Evolutionary conservation across 352 stramenopile species (phyloP).

Genomic region (Globisporangium spiculum): DNA sequence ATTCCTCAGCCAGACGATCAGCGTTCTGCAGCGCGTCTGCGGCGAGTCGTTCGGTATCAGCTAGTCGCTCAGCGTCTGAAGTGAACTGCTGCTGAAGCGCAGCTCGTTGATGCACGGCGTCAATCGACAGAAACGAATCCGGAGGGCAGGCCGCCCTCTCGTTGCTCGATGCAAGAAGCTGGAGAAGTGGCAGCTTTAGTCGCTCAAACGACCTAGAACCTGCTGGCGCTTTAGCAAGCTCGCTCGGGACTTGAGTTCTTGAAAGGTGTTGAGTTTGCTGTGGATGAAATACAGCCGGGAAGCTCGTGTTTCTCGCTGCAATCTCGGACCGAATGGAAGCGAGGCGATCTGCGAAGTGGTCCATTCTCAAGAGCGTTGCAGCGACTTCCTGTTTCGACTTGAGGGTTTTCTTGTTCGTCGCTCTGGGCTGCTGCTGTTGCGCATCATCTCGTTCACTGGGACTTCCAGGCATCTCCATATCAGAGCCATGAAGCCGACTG

Average conservation of each 20-base stretch:
- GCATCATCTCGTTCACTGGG: not conserved
- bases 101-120: slow-evolving; percentile 36
- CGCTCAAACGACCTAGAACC: slow-evolving; percentile 6
- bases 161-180: slow-evolving; percentile 22
- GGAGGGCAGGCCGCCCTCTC: slow-evolving; percentile 18
- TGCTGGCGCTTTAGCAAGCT: not conserved
- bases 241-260: not conserved
- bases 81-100: slow-evolving; percentile 28
- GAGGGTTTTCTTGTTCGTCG: not conserved
- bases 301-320: slow-evolving; percentile 13
- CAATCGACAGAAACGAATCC: slow-evolving; percentile 30
- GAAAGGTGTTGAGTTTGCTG: not conserved
- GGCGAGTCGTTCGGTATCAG: slow-evolving; percentile 28
- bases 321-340: slow-evolving; percentile 39
- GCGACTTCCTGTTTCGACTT: slow-evolving; percentile 18
- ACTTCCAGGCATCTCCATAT: not conserved
- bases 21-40: slow-evolving; percentile 33
- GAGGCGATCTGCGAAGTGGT: slow-evolving; percentile 43
- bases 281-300: not conserved
- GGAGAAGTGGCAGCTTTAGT: slow-evolving; percentile 36
- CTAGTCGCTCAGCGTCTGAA: slow-evolving; percentile 27
- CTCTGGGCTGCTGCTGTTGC: not conserved
- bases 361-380: slow-evolving; percentile 35
- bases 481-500: not conserved
- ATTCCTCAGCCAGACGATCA: slow-evolving; percentile 53